Percentiles rank a stretch among this genome's conserved stretches.
Conservation (phyloP, 1,284 basidiomycete species). For the Amylostereum chailletii region DNA sequence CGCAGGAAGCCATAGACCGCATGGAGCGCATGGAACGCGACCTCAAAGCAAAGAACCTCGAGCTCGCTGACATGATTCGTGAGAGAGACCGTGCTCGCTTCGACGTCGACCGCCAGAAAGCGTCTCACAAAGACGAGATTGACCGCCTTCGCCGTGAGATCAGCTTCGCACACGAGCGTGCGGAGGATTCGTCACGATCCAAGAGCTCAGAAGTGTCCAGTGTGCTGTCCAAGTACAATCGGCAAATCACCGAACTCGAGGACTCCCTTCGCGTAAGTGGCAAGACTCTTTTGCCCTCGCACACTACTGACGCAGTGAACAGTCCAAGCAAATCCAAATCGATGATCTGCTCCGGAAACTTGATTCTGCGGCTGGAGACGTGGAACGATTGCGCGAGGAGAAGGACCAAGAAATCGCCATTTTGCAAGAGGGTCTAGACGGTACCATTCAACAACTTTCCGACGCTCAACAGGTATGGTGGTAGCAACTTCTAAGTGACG, state of each 20-base stretch:
- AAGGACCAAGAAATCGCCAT: conserved; percentile 97
- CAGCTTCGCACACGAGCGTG: conserved; percentile 95
- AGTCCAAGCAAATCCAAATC: conserved; percentile 92
- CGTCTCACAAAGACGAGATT: conserved; percentile 91
- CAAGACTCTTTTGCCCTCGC: neutral
- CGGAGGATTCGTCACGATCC: conserved; percentile 86
- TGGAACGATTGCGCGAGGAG: conserved; percentile 83
- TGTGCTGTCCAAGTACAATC: conserved; percentile 90
- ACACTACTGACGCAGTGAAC: conserved; percentile 9
- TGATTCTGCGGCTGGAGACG: conserved; percentile 65
- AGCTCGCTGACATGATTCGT: conserved; percentile 97
- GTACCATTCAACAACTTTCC: conserved; percentile 83
- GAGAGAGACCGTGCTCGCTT: conserved; percentile 95
- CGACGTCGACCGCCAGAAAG: conserved; percentile 93
- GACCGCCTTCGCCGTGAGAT: conserved; percentile 92
- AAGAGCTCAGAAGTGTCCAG: conserved; percentile 90
- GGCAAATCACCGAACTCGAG: conserved; percentile 93
- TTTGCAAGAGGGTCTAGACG: conserved; percentile 94
- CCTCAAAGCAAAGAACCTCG: conserved; percentile 95
- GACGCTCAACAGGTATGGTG: conserved; percentile 74
- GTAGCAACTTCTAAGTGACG: neutral
- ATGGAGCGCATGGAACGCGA: conserved; percentile 99
- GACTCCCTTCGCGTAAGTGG: conserved; percentile 77
- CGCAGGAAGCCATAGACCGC: conserved; percentile 97
- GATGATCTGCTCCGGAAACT: conserved; percentile 83